These are phyloP conservation scores for Pleurotus citrinopileatus DNA, from an alignment of 768 basidiomycete genomes.

Conservation along the genomic window DNA sequence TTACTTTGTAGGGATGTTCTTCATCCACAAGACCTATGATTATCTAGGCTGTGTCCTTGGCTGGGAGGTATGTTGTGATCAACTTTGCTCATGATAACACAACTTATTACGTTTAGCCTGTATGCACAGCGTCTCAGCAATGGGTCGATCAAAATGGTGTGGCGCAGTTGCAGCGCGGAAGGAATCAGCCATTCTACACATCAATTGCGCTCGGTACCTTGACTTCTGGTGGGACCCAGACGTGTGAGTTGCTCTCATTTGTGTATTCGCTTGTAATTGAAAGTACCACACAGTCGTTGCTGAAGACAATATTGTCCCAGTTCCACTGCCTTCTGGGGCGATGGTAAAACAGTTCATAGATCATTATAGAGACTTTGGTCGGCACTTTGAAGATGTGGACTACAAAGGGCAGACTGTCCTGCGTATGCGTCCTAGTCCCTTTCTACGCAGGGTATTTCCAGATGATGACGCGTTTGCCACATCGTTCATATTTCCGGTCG, in stretches of 20 bases:
- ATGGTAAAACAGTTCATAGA: neutral
- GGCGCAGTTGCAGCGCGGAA: constrained; percentile 33
- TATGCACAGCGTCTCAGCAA: constrained; percentile 35
- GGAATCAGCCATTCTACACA: constrained; percentile 50
- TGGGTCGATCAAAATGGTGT: constrained; percentile 46
- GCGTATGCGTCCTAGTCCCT: constrained; percentile 30
- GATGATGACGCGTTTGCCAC: constrained; percentile 35
- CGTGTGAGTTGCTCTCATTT: constrained; percentile 30
- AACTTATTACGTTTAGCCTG: constrained; percentile 17
- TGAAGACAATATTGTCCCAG: constrained; percentile 30
- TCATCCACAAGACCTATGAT: constrained; percentile 34
- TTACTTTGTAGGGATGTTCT: constrained; percentile 50
- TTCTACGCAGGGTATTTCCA: constrained; percentile 34
- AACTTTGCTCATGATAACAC: neutral
- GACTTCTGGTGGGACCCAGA: constrained; percentile 28
- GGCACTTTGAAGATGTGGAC: constrained; percentile 15
- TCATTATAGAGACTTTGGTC: constrained; percentile 7
- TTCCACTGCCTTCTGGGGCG: neutral
- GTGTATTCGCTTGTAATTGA: neutral
- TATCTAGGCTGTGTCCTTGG: constrained; percentile 44
- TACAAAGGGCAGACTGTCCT: constrained; percentile 23
- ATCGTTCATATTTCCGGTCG: constrained; percentile 12
- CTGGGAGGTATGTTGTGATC: constrained; percentile 41
- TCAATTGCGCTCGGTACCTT: constrained; percentile 18
- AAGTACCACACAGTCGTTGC: constrained; percentile 25